Base-by-base conservation (phyloP, 257 asterid genomes). In the Solanum neorickii region DNA sequence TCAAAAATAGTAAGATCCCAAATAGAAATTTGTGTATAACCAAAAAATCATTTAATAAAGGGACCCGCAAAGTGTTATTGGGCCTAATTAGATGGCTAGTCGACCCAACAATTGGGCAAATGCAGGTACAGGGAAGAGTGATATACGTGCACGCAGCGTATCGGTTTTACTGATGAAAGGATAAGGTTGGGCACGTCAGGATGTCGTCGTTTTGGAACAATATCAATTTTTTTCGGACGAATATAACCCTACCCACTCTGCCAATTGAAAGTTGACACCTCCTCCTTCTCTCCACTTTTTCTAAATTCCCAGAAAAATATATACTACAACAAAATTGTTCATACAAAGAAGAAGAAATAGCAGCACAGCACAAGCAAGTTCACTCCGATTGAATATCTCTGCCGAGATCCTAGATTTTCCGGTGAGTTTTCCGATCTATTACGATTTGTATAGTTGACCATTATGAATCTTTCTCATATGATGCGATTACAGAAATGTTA, bases 401-500 rank as follows among this genome's bases (percentile, higher is more conserved):
- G 25, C 41, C 65, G 83, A 27, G 25, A 78, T 78, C 27, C 27
- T 78, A 15, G 41, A 18, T 78, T 78, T 78, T 25, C 65, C 65
- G 85, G 69, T 49, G 29, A 82, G 44, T 82, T 82, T 80, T 29
- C 8, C 44, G 27, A 49, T 33, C 8, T 15, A 2, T 47, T 8
- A 12, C 37, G 29, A 47, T 31, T 78, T 46, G 14, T 78, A 4
- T 46, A 1, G 25, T 78, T 16, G 37, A 77, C 65, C 44, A 31
- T 6, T n/a, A 47, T 80, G 85, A 42, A 13, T 77, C 39, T 25
- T 77, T n/a, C 14, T 1, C n/a, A 15, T 78, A 27, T 25, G 18
- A 5, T 78, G 46, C 39, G 41, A 9, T 29, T 35, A 18, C 85
- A 86, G 93, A 91, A 86, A 93, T 94, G 97, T 83, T 91, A 89